Percentiles rank a stretch among this genome's conserved stretches.
Conservation (phyloP, 116 monocot species). For the Iris pallida region DNA sequence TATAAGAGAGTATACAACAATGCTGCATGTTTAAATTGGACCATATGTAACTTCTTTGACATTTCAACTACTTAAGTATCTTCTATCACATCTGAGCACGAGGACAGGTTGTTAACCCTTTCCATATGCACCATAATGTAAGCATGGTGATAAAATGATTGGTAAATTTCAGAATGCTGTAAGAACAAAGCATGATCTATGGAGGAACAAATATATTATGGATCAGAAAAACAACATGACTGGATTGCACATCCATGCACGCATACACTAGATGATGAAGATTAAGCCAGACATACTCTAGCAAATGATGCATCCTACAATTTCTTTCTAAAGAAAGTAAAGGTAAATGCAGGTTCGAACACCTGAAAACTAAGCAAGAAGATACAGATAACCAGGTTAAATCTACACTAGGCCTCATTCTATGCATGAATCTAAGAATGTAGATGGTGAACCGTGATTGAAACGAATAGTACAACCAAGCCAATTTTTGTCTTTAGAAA, state of each 20-base stretch:
- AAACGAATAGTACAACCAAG: too few species aligned
- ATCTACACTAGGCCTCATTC: background rate
- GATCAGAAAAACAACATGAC: background rate
- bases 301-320: background rate
- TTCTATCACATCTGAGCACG: background rate
- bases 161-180: background rate
- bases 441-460: background rate
- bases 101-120: background rate
- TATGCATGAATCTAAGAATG: background rate
- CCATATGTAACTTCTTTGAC: too few species aligned
- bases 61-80: too few species aligned
- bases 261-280: background rate
- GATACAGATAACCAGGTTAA: too few species aligned
- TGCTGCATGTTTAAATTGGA: conserved; percentile 1
- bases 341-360: background rate
- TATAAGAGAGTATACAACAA: background rate
- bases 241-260: background rate
- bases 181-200: background rate
- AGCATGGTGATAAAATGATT: background rate
- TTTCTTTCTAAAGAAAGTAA: background rate
- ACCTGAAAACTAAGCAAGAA: too few species aligned
- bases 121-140: background rate
- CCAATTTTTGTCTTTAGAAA: too few species aligned
- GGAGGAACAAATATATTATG: background rate
- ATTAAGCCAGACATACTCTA: background rate